These are phyloP conservation scores for Scenedesmus sp. DNA, from an alignment of 163 green algal species.

Conservation along the genomic window DNA sequence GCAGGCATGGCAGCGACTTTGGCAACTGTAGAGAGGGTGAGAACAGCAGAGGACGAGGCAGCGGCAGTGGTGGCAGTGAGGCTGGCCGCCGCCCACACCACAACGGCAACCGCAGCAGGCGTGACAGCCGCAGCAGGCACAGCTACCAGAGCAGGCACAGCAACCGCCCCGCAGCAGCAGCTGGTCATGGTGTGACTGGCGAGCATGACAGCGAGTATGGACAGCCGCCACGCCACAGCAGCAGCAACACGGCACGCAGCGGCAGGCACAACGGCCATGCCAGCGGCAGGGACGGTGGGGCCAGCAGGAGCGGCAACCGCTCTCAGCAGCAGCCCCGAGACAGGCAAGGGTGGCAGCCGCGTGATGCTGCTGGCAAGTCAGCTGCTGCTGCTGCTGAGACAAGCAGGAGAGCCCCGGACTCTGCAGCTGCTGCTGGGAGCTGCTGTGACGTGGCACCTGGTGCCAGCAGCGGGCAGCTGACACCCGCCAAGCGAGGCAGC, in stretches of 20 bases:
- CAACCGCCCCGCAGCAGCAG: not conserved
- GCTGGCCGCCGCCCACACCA: not conserved
- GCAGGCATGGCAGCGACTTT: not conserved
- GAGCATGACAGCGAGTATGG: not conserved
- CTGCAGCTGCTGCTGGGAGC: not conserved
- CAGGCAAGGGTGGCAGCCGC: not conserved
- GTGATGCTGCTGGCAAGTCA: not conserved
- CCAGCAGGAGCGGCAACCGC: not conserved
- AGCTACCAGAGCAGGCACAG: not conserved
- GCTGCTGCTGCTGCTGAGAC: not conserved
- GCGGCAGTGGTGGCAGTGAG: not conserved
- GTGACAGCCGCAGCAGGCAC: not conserved
- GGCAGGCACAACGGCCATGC: not conserved
- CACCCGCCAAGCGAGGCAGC: conserved; percentile 32
- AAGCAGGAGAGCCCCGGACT: not conserved
- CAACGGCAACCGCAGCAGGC: not conserved
- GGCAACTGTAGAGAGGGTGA: not conserved
- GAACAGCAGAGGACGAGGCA: not conserved
- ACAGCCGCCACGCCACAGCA: not conserved
- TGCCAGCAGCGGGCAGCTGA: conserved; percentile 18
- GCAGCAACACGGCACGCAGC: not conserved
- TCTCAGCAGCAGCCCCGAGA: not conserved
- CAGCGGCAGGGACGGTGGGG: not conserved
- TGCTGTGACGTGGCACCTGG: not conserved
- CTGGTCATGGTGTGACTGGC: not conserved